A percentile compares a stretch with the other conserved stretches of the same genome.
phyloP scores from a whole-genome alignment of 148 eudicot genomes.

The Vaccinium vitisidaea region DNA sequence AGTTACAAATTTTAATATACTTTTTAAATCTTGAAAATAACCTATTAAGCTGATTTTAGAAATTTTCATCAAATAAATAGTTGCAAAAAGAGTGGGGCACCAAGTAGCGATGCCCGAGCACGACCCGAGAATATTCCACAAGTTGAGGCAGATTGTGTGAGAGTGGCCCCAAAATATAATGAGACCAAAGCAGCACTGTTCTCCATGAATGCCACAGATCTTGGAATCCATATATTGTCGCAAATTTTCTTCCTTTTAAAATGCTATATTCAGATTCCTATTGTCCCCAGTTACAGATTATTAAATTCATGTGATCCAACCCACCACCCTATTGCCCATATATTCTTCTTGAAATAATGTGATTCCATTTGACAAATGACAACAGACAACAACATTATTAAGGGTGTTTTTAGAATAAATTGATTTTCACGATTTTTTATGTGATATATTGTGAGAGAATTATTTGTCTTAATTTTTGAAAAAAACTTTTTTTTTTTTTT shows the following conservation, averaged over 20 bases:
- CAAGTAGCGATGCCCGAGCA: too few species aligned
- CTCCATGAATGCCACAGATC: slow-evolving; percentile 4
- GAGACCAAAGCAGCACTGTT: not conserved
- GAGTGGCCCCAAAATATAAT: not conserved
- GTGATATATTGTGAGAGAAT: too few species aligned
- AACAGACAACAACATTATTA: not conserved
- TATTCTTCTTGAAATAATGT: not conserved
- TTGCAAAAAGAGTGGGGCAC: too few species aligned
- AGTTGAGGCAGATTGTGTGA: not conserved
- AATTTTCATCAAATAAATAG: too few species aligned
- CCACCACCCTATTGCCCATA: not conserved
- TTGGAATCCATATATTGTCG: not conserved
- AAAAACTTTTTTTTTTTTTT: too few species aligned
- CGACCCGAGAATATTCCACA: too few species aligned
- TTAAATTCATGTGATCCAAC: not conserved
- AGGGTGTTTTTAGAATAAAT: too few species aligned
- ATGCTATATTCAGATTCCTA: not conserved
- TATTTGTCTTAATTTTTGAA: too few species aligned
- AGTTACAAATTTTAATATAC: too few species aligned
- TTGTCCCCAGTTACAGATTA: not conserved
- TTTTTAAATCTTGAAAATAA: too few species aligned
- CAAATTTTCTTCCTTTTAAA: not conserved
- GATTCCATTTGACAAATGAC: not conserved
- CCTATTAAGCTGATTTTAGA: too few species aligned
- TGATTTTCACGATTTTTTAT: too few species aligned